These are phyloP conservation scores for Penicillium egyptiacum DNA, from an alignment of 495 filamentous ascomycete species.

Conservation along the genomic window DNA sequence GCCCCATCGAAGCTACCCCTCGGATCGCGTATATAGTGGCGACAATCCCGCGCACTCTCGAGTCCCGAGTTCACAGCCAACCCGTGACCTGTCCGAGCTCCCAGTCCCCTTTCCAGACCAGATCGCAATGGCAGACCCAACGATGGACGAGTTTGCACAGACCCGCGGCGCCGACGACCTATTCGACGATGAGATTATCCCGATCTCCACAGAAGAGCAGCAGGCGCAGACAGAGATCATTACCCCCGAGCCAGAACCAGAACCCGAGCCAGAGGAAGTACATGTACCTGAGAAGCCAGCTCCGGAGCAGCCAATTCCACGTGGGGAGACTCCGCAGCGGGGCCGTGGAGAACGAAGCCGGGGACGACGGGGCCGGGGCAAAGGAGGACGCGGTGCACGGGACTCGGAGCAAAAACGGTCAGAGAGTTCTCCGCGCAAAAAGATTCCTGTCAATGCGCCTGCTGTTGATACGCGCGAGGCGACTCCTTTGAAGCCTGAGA, in stretches of 20 bases:
- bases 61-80: not conserved
- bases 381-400: constrained; percentile 34
- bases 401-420: constrained; percentile 32
- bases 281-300: constrained; percentile 15
- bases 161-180: constrained; percentile 66
- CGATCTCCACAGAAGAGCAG: constrained; percentile 46
- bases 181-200: constrained; percentile 72
- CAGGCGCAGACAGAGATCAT: constrained; percentile 29
- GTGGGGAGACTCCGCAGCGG: constrained; percentile 31
- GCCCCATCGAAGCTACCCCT: constrained; percentile 30
- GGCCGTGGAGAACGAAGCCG: constrained; percentile 40
- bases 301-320: constrained; percentile 19
- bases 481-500: constrained; percentile 13
- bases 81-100: not conserved
- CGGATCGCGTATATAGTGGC: constrained; percentile 12
- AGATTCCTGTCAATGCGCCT: constrained; percentile 19
- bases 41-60: constrained; percentile 1
- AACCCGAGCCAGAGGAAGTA: constrained; percentile 13
- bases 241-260: constrained; percentile 17
- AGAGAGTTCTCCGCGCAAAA: constrained; percentile 25
- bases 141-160: constrained; percentile 59
- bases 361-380: constrained; percentile 36
- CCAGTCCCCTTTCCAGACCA: not conserved
- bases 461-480: constrained; percentile 22
- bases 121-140: constrained; percentile 26